Evolutionary conservation across 2,329 filamentous ascomycete genomes (phyloP), one percentile per base, ranked within the genome.

Genomic region (Aspergillus udagawae): DNA sequence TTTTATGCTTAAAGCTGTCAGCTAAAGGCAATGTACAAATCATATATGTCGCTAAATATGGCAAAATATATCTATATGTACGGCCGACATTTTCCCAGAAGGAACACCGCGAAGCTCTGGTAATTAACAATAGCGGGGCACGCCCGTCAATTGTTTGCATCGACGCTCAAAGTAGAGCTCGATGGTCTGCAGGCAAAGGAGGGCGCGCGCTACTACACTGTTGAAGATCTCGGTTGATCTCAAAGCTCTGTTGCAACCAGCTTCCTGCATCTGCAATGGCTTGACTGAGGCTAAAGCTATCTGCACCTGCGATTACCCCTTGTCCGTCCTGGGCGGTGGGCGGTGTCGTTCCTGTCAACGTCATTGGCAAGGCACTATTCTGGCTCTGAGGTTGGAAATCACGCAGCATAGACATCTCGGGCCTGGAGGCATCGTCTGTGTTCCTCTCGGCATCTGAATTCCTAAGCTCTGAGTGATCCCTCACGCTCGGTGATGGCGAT

Each of bases 221-320:
- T 44, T 60, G 60, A 45, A 68, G 57, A 6, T 77, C 73, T 52
- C 69, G 71, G 54, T 75, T 70, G 21, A 75, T 66, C 57, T 78
- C 75, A 61, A 76, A 78, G 56, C 73, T 77, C 52, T 77, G 69
- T 41, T 71, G 73, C n/a, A 79, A 63, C 68, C 75, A 79, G 59
- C 74, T 78, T 4, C 76, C 76, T 9, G 76, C 68, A 55, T 79
- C 77, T 5, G 72, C 73, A n/a, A 79, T 77, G 1, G 75, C 75
- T 61, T 76, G 72, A 47, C 69, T 74, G 4, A 78, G 68, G 55
- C 77, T 72, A 52, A 79, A 78, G n/a, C 67, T 70, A 9, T 76
- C 73, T 10, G 61, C 56, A 42, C 67, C 69, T 49, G 63, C 57
- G 38, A 60, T 45, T 25, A 54, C 61, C 20, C 67, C 68, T 60